Conservation (phyloP, 2,329 filamentous ascomycete genomes). For the Cladosporium sp. region DNA sequence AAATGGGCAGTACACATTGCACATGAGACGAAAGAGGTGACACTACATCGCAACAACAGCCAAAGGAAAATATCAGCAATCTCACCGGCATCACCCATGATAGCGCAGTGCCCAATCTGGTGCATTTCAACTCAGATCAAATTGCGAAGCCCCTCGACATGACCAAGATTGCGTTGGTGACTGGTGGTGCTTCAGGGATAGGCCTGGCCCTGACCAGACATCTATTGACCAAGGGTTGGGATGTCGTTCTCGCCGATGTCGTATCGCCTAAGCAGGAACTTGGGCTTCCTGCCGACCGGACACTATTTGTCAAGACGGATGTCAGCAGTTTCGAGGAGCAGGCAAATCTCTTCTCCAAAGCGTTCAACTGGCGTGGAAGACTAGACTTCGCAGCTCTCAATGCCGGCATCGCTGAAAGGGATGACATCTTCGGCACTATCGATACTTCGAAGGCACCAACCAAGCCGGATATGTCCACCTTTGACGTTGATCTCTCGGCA, state of each 20-base stretch:
- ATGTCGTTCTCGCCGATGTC: constrained; percentile 43
- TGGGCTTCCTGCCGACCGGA: constrained; percentile 21
- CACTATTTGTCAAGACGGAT: constrained; percentile 33
- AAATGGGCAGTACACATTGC: too few species aligned
- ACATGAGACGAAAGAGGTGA: too few species aligned
- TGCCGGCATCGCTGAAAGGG: constrained; percentile 33
- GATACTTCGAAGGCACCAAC: constrained; percentile 20
- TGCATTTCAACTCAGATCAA: too few species aligned
- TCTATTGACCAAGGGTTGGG: constrained; percentile 28
- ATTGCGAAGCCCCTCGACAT: too few species aligned
- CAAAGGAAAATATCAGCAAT: too few species aligned
- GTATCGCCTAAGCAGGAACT: constrained; percentile 29
- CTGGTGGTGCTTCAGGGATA: constrained; percentile 25
- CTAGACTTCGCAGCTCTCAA: constrained; percentile 31
- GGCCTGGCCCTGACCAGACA: constrained; percentile 15
- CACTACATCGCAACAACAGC: too few species aligned
- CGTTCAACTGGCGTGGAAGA: constrained; percentile 21
- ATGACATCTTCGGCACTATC: constrained; percentile 30
- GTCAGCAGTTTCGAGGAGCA: constrained; percentile 25
- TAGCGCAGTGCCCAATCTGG: too few species aligned
- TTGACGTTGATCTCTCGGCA: constrained; percentile 31
- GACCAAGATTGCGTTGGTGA: constrained; percentile 22
- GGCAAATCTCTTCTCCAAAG: constrained; percentile 21
- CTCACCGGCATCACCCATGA: too few species aligned
- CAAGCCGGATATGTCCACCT: constrained; percentile 31